Base-by-base conservation (phyloP, 2,329 filamentous ascomycete species). In the Pestalotiopsis sp. region DNA sequence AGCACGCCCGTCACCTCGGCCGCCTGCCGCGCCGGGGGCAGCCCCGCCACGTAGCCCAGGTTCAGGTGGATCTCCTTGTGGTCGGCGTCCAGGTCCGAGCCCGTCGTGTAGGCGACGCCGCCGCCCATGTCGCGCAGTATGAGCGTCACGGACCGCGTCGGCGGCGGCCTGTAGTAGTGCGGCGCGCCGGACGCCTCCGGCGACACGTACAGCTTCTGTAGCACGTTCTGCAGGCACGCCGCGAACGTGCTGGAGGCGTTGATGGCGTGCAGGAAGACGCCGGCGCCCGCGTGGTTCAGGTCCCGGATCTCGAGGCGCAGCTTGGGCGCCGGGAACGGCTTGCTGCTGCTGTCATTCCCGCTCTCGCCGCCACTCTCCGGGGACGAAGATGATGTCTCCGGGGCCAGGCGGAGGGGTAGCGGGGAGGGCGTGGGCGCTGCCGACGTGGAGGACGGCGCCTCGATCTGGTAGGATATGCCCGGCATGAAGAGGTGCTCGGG, bases 11-110 rank as follows among this genome's bases (percentile, higher is more conserved):
- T 82, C 69, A 98, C 89, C 81, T 98, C 94, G 52, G 85, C 75
- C 27, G 77, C 71, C 13, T 81, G 80, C 63, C 86, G 85, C 12
- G 80, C 73, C 0, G 78, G 63, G 0, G 85, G 67, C 71, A 89
- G 83, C 60, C 77, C 74, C 58, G 82, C 76, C 73, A 97, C 90
- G 82, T 98, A 97, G 61, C 86, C 82, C 1, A 95, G 88, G 17
- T 90, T 94, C 79, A 98, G 86, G 81, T 98, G 94, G 71, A 98
- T 96, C 79, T 97, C 94, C 77, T 98, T 98, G 84, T 97, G 94
- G 76, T 96, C 92, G 70, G 85, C 73, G 80, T 97, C 95, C 12
- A 97, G 86, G 52, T 94, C 91, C 11, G 84, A 88, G 71, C 93
- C 93, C 0, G 89, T 94, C 1, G 95, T 98, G 82, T 98, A 97